These are phyloP conservation scores for Ocimum tenuiflorum DNA, from an alignment of 257 asterid species.

Conservation along the genomic window DNA sequence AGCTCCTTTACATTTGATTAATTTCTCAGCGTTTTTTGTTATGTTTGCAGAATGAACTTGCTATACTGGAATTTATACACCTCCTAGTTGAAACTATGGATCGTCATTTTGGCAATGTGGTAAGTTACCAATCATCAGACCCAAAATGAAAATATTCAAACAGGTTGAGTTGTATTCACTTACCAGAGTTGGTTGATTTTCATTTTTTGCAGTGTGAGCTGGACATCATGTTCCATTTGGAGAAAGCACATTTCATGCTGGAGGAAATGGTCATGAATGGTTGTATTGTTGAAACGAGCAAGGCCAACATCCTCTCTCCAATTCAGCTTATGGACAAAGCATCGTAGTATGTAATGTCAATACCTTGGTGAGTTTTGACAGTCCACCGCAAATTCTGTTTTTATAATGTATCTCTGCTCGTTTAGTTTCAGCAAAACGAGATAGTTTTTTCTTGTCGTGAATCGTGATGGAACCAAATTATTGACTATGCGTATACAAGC, in stretches of 20 bases:
- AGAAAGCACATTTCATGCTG: slow-evolving; percentile 96
- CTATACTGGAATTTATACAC: slow-evolving; percentile 88
- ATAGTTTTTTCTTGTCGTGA: not conserved
- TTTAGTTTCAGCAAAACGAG: slow-evolving; percentile 6
- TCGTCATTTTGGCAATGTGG: slow-evolving; percentile 99
- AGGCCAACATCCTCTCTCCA: slow-evolving; percentile 67
- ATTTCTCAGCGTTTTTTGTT: not conserved
- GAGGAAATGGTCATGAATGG: slow-evolving; percentile 99
- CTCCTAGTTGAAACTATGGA: slow-evolving; percentile 97
- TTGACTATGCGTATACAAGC: not conserved
- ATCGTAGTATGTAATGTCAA: slow-evolving; percentile 26
- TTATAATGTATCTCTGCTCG: not conserved
- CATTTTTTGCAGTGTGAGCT: slow-evolving; percentile 64
- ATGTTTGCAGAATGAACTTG: slow-evolving; percentile 81
- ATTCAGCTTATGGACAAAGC: slow-evolving; percentile 84
- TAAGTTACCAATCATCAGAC: slow-evolving; percentile 26
- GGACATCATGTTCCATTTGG: slow-evolving; percentile 93
- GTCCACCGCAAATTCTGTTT: not conserved
- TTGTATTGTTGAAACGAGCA: slow-evolving; percentile 88
- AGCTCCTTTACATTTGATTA: too few species aligned
- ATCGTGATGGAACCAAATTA: not conserved
- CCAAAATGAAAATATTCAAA: too few species aligned
- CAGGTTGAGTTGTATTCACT: not conserved
- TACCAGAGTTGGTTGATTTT: not conserved
- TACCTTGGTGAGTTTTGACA: not conserved